Evolutionary conservation across 2,329 filamentous ascomycete genomes (phyloP), one percentile per base, ranked within the genome.

Genomic region (Berkeleyomyces basicola): DNA sequence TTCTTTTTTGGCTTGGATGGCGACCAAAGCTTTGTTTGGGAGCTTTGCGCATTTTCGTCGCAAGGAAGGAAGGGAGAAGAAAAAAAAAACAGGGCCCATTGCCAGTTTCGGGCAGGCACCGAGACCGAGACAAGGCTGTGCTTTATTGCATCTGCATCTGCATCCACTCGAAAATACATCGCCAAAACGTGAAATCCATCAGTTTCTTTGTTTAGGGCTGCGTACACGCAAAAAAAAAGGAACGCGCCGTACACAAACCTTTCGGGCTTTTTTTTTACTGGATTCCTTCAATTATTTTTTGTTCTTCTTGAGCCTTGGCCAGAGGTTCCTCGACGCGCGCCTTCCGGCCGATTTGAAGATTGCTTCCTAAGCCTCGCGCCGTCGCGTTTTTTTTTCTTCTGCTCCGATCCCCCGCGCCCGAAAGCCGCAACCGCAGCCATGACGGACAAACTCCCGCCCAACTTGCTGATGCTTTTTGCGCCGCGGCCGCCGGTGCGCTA

Each of bases 381-480:
- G 9, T 39, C 40, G 10, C n/a, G 23, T 60, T 9, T 47, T 60
- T 47, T 60, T 39, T 39, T 58, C 23, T 31, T 14, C 1, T 16
- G 10, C 33, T 46, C 49, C 49, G 49, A 33, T 11, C 36, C 36
- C 43, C 7, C 49, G 6, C 49, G 14, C 49, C 10, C 49, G 33
- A 55, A 7, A 23, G 23, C 23, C 23, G 23, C 4, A 33, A 33
- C 36, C 42, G 33, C 59, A 11, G 77, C 69, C 66, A 99, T 97
- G 93, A 97, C 93, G 59, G 92, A 96, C 80, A 93, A 95, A 76
- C 86, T 99, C 23, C 92, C 93, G 64, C 89, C 88, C 63, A 92
- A 95, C 72, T 82, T 97, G 65, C 81, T 97, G 69, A 88, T 88
- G 75, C 88, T 97, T 68, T 99, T 99, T 77, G 88, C 92, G 75